Evolutionary conservation across 176 grass and related monocot species (phyloP).

Genomic region (Ensete glaucum): DNA sequence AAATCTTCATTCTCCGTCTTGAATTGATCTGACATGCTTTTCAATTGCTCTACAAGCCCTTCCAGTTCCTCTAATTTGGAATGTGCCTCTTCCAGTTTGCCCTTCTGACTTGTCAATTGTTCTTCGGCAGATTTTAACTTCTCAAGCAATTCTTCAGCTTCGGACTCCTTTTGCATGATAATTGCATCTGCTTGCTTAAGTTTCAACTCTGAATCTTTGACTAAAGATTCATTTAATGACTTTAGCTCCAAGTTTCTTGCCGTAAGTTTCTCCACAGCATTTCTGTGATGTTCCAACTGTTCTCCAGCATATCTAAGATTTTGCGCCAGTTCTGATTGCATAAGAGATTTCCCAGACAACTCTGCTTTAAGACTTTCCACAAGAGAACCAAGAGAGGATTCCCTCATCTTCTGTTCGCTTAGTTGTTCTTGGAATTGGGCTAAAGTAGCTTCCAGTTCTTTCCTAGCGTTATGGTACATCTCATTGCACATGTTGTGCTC

Average conservation of each 20-base stretch:
- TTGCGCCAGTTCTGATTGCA: conserved; percentile 56
- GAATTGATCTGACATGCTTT: conserved; percentile 35
- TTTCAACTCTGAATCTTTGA: conserved; percentile 31
- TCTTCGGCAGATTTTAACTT: conserved; percentile 61
- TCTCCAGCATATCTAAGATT: conserved; percentile 38
- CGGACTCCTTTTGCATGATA: conserved; percentile 47
- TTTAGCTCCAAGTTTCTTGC: conserved; percentile 39
- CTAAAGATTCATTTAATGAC: conserved; percentile 31
- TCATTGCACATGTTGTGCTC: conserved; percentile 55
- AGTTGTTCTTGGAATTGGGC: conserved; percentile 10
- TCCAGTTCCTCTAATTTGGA: conserved; percentile 36
- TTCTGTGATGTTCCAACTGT: conserved; percentile 66
- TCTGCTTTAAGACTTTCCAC: conserved; percentile 17
- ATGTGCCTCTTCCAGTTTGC: conserved; percentile 26
- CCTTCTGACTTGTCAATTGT: conserved; percentile 39
- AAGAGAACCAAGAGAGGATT: background rate
- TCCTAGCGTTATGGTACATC: conserved; percentile 50
- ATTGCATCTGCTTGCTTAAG: conserved; percentile 24
- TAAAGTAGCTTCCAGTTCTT: conserved; percentile 46
- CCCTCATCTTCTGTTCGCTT: conserved; percentile 23
- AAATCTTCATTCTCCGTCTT: conserved; percentile 57
- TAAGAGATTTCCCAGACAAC: conserved; percentile 47
- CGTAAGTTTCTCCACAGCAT: conserved; percentile 31
- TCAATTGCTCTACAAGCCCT: conserved; percentile 32
- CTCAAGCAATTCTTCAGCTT: conserved; percentile 67